Evolutionary conservation across 2,329 filamentous ascomycete species (phyloP), one percentile per base, ranked within the genome.

Genomic region (Ceratocystiopsis brevicomis): DNA sequence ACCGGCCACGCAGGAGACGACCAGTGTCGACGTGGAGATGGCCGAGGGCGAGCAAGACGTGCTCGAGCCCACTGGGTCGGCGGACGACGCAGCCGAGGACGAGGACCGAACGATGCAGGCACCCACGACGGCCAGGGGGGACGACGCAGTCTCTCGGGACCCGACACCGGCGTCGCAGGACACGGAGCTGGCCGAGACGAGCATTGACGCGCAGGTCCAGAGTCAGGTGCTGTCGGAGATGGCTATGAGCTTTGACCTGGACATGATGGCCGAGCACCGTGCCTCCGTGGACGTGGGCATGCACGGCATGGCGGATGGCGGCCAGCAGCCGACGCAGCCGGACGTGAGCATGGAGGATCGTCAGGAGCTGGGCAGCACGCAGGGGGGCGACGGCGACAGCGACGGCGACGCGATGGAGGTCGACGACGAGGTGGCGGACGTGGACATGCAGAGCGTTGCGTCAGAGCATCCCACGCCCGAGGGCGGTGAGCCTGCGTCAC

Each of bases 191-290:
- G 25, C 25, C 6, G 25, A 30, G 25, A 30, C 25, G 25, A 30
- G 25, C 25, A 30, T 30, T 11, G 48, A 48, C 18, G 36, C 15
- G 17, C 47, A 41, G 38, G 41, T 51, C 11, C 46, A 51, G 42
- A 49, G 49, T 36, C 49, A 51, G 44, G 34, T 51, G 10, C 19
- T 49, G 35, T 46, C 48, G 15, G 49, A 51, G 36, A 44, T 50
- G 44, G 47, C 44, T 0, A 48, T 51, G 44, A 48, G 46, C 37
- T 45, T 48, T 8, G 46, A 51, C 3, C 37, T 39, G 13, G 47
- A 48, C 11, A 21, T 4, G 25, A 30, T 30, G 25, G 25, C 25
- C 25, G 25, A 10, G 5, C 8, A 2, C 5, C 25, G 10, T 10
- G 8, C 25, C 2, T 11, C 6, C 25, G 8, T 30, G 11, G 42